These are phyloP conservation scores for Hanseniaspora opuntiae DNA, from an alignment of 805 yeast genomes.

Conservation along the genomic window DNA sequence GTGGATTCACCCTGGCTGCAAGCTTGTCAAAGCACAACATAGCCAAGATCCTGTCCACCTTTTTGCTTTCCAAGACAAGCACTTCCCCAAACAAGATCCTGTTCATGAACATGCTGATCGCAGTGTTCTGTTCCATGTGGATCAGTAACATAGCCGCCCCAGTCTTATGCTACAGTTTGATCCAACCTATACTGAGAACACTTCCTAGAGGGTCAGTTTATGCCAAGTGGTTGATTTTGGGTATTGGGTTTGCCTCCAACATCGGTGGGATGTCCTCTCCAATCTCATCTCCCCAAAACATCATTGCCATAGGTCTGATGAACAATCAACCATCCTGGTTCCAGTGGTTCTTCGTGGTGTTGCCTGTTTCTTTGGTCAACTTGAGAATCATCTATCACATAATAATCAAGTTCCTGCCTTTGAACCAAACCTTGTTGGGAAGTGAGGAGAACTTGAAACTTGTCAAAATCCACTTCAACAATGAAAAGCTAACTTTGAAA, in stretches of 20 bases:
- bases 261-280: constrained; percentile 97
- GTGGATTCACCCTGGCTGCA: constrained; percentile 92
- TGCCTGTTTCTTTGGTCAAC: constrained; percentile 62
- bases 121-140: constrained; percentile 84
- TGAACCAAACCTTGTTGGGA: not conserved
- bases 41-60: constrained; percentile 74
- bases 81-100: constrained; percentile 68
- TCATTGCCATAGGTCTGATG: constrained; percentile 81
- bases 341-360: constrained; percentile 79
- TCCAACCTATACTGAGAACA: constrained; percentile 78
- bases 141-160: constrained; percentile 97
- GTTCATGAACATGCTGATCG: constrained; percentile 71
- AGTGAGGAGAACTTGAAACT: constrained; percentile 35
- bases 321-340: constrained; percentile 75
- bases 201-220: constrained; percentile 66
- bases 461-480: constrained; percentile 34
- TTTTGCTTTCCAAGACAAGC: constrained; percentile 70
- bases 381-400: constrained; percentile 50
- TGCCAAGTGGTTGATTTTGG: constrained; percentile 72
- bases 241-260: constrained; percentile 85
- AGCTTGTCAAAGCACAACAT: constrained; percentile 83
- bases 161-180: constrained; percentile 76
- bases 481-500: constrained; percentile 54
- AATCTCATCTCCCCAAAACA: constrained; percentile 91
- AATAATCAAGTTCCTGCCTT: constrained; percentile 42